Percentiles rank a stretch among this genome's conserved stretches.
Conservation (phyloP, 306 rosid genomes). For the Lathyrus oleraceus region DNA sequence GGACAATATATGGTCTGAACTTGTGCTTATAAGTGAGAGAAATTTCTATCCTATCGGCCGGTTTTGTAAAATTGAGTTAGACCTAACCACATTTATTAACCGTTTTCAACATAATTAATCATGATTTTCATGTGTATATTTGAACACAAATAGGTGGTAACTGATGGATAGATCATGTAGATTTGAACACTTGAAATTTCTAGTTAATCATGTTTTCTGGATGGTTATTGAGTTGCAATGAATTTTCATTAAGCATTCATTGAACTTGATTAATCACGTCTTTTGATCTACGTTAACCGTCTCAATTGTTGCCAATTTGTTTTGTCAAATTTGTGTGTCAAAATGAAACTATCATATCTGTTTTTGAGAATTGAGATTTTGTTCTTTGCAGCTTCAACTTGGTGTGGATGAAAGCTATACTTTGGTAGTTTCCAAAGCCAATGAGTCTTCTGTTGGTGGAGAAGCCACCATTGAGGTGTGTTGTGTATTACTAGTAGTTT, state of each 20-base stretch:
- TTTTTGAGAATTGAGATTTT: background rate
- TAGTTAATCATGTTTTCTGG: background rate
- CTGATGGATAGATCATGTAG: background rate
- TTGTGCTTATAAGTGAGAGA: no score
- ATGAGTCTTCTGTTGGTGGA: constrained; percentile 51
- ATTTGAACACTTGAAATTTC: background rate
- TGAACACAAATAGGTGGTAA: background rate
- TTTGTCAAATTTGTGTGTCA: background rate
- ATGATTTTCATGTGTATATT: background rate
- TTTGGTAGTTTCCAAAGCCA: constrained; percentile 56
- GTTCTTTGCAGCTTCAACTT: constrained; percentile 71
- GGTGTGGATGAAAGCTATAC: constrained; percentile 92
- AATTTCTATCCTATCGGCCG: no score
- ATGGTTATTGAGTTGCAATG: background rate
- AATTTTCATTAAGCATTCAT: background rate
- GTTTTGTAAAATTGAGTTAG: no score
- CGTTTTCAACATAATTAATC: background rate
- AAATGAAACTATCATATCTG: background rate
- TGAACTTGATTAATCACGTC: background rate
- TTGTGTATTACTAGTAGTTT: constrained; percentile 27
- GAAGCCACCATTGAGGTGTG: constrained; percentile 65
- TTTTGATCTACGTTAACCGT: background rate
- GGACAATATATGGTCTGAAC: no score
- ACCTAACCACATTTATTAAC: no score
- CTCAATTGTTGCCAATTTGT: background rate